Evolutionary conservation across 768 basidiomycete genomes (phyloP), one percentile per base, ranked within the genome.

Genomic region (Amanita inopinata): DNA sequence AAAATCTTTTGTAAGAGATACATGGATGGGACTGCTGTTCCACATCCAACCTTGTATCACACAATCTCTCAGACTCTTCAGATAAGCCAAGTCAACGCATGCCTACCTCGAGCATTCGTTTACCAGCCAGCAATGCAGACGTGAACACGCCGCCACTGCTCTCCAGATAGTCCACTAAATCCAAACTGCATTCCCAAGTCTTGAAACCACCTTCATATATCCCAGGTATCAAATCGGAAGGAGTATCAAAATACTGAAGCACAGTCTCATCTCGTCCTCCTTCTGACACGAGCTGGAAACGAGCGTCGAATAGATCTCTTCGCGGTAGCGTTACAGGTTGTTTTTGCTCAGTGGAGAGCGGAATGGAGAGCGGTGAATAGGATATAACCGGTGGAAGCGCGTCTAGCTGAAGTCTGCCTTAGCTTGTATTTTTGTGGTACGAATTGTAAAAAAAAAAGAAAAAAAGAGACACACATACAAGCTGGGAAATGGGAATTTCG

Each of bases 201-300:
- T 98, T 97, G 39, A 98, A 59, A 4, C 94, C 94, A 15, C 94
- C 94, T 63, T 99, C 94, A 51, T 99, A 98, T 0, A 91, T 70
- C 1, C 91, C 82, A 2, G 91, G 85, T 3, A 97, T 77, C 10
- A 99, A 74, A 60, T 98, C 94, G 0, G 90, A 89, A 0, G 84
- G 84, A 1, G 81, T 76, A 49, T 90, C 83, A 12, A 94, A 65
- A 45, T 83, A 88, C 9, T 70, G 66, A 0, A 83, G 63, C 0
- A 71, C 71, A 2, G 57, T 51, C 2, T 51, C 51, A 34, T 62
- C 61, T 18, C 57, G 61, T 14, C 53, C 62, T 4, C 60, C 61
- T 45, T 79, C 73, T 2, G 83, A 73, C 32, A 91, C 85, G 19
- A 96, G 64, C 57, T 98, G 93, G 59, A 94, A 96, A n/a, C 92